Conservation (phyloP, 2,329 filamentous ascomycete species). For the Talaromyces islandicus region DNA sequence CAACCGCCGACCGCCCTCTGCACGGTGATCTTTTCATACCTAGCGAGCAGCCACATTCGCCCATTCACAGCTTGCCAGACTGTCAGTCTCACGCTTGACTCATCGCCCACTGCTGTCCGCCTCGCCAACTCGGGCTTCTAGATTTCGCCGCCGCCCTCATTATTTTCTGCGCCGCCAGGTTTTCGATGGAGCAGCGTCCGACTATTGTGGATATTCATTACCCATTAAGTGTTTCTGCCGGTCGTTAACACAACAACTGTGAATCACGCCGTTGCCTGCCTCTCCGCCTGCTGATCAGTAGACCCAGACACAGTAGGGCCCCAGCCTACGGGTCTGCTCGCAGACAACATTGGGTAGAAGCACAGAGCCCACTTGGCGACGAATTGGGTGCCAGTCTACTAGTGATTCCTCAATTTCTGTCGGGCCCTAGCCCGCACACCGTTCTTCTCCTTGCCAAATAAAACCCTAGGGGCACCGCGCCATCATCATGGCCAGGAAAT, state of each 20-base stretch:
- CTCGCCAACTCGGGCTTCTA: conserved; percentile 2
- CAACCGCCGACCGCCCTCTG: conserved; percentile 9
- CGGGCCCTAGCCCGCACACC: conserved; percentile 1
- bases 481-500: conserved; percentile 31
- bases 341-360: conserved; percentile 9
- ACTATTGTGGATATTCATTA: conserved; percentile 19
- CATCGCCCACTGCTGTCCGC: conserved; percentile 8
- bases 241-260: conserved; percentile 16
- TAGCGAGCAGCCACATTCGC: not conserved
- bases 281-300: conserved; percentile 9
- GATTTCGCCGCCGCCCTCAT: conserved; percentile 1
- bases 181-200: conserved; percentile 22
- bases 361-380: conserved; percentile 4
- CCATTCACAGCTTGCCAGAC: conserved; percentile 13
- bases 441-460: conserved; percentile 5
- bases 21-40: conserved; percentile 4
- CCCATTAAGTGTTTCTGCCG: conserved; percentile 18
- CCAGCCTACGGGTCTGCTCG: conserved; percentile 5
- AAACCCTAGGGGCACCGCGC: conserved; percentile 7
- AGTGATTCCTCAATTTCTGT: conserved; percentile 1
- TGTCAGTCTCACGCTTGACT: conserved; percentile 5
- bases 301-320: conserved; percentile 9
- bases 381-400: conserved; percentile 3
- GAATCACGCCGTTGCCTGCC: conserved; percentile 4
- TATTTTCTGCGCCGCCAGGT: conserved; percentile 7